phyloP scores from a whole-genome alignment of 1,284 basidiomycete genomes.

The Vanrija pseudolonga region DNA sequence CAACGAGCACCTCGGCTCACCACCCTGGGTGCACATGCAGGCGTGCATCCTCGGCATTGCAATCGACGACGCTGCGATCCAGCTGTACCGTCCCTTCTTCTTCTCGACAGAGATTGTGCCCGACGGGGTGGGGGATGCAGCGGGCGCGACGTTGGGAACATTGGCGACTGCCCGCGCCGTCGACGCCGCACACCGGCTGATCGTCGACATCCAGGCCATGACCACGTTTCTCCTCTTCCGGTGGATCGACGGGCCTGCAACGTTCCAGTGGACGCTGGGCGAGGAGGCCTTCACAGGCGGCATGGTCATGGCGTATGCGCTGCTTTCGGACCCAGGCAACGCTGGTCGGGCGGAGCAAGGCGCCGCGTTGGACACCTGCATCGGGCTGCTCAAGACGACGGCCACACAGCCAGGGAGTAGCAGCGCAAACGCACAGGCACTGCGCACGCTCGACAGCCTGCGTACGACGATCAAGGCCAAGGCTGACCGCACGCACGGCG shows the following conservation, averaged over 20 bases:
- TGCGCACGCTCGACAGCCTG: constrained; percentile 1
- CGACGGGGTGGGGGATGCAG: not conserved
- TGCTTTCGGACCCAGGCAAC: not conserved
- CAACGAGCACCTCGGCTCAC: not conserved
- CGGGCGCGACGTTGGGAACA: not conserved
- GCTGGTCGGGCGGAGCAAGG: not conserved
- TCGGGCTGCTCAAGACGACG: not conserved
- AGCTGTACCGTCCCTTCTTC: not conserved
- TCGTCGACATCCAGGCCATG: not conserved
- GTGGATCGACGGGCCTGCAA: not conserved
- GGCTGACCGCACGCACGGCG: no score
- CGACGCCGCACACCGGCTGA: not conserved
- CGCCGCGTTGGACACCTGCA: not conserved
- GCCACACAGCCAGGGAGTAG: not conserved
- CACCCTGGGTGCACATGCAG: constrained; percentile 1
- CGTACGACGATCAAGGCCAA: not conserved
- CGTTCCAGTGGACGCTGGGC: not conserved
- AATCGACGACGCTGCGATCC: not conserved
- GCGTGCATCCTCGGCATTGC: constrained; percentile 1
- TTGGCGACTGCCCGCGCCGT: not conserved
- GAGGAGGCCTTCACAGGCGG: constrained; percentile 2
- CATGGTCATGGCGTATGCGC: constrained; percentile 2
- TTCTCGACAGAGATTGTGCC: not conserved
- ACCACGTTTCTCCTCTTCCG: constrained; percentile 1
- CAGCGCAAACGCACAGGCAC: not conserved